Evolutionary conservation across 2,329 filamentous ascomycete species (phyloP), one percentile per base, ranked within the genome.

Genomic region (Nemania bipapillata): DNA sequence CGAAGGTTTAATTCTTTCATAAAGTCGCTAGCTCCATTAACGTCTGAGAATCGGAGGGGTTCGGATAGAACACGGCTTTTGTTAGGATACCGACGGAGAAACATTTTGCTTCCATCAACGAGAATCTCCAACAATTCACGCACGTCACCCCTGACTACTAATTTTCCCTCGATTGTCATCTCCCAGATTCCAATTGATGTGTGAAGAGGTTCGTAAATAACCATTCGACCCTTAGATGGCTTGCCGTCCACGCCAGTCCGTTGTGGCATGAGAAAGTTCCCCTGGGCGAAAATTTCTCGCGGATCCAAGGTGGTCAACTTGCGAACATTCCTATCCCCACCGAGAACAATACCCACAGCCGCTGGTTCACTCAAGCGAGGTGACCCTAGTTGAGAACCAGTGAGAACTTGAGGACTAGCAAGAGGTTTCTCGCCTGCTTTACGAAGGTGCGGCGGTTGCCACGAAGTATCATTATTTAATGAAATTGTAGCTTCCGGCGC

Each of bases 61-160:
- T 47, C 62, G 11, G 66, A 58, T 5, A 28, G 42, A 17, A 70
- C 60, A 45, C n/a, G 26, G 5, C 37, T 24, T 15, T 17, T 45
- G 7, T 53, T 32, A 26, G 59, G 58, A 22, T 11, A 32, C 32
- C 70, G 58, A 15, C 73, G 73, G 28, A 74, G 26, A 8, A 50
- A 55, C 3, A 56, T 50, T 22, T 7, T 54, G 26, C 70, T 73
- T 45, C 68, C 71, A 47, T 50, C 47, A 0, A n/a, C 12, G 11
- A 63, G 40, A 9, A 65, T 28, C 4, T 30, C 20, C 9, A 74
- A 26, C 12, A 72, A 63, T 22, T 59, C 42, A 20, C 74, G 69
- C 6, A 76, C 49, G 50, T 76, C 72, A 5, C 70, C 73, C n/a
- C 63, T 69, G 1, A 53, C 63, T n/a, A 63, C 40, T 12, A 47